phyloP scores from a whole-genome alignment of 2,329 filamentous ascomycete genomes.

The Fusarium sp. region DNA sequence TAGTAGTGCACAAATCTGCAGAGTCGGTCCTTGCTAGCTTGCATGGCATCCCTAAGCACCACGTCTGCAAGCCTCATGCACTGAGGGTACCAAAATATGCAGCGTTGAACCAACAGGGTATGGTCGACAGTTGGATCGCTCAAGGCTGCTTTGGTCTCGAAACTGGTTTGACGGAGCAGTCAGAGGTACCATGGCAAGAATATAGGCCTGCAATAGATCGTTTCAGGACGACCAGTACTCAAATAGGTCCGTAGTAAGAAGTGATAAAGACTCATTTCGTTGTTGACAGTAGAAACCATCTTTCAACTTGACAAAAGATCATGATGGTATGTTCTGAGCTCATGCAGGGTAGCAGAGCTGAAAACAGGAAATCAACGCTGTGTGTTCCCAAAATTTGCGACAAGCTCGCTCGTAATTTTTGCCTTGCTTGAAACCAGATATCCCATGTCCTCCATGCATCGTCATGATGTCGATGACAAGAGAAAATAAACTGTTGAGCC shows the following conservation, averaged over 20 bases:
- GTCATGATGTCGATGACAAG: constrained; percentile 21
- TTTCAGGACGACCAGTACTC: constrained; percentile 32
- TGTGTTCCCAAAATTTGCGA: constrained; percentile 8
- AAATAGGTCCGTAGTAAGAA: constrained; percentile 1
- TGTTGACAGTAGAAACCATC: background rate
- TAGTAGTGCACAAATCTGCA: background rate
- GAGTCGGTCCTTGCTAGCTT: constrained; percentile 14
- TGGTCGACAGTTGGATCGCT: constrained; percentile 21
- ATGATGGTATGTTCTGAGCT: background rate
- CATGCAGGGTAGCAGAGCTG: background rate
- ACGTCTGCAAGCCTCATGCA: constrained; percentile 16
- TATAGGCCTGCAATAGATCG: constrained; percentile 18
- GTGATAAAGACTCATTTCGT: background rate
- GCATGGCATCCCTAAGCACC: constrained; percentile 21
- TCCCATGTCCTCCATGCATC: background rate
- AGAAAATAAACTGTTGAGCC: constrained; percentile 30
- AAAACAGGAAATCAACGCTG: background rate
- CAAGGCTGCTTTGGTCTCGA: constrained; percentile 23
- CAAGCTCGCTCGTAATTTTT: constrained; percentile 10
- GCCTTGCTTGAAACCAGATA: background rate
- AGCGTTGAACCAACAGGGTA: constrained; percentile 35
- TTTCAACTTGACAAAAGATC: background rate
- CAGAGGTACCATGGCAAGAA: constrained; percentile 19
- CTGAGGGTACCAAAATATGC: constrained; percentile 34
- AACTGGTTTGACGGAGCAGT: constrained; percentile 27